phyloP scores from a whole-genome alignment of 1,284 basidiomycete genomes.

The Amylostereum areolatum region DNA sequence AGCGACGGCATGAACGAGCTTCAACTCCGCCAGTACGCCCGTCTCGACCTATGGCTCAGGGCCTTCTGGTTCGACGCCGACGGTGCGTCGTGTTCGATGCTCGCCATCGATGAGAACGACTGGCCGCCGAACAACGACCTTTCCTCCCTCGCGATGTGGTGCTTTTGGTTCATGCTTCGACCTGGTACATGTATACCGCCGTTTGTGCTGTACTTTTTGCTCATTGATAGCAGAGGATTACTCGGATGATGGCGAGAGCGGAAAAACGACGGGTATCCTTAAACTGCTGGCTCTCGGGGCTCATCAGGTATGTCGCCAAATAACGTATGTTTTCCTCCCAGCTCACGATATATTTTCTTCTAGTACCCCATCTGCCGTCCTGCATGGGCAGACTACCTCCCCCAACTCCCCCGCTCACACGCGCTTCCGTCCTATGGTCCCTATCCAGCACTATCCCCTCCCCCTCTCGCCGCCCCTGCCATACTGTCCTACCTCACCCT shows the following conservation, averaged over 20 bases:
- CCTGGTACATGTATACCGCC: conserved; percentile 38
- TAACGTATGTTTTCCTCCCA: conserved; percentile 3
- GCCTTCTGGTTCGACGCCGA: conserved; percentile 30
- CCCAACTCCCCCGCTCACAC: conserved; percentile 19
- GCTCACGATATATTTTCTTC: conserved; percentile 2
- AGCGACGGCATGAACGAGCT: conserved; percentile 45
- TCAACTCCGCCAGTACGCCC: conserved; percentile 35
- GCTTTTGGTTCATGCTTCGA: conserved; percentile 47
- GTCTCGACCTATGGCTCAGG: conserved; percentile 29
- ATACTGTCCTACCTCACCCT: conserved; percentile 63
- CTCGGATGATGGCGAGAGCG: too few species aligned
- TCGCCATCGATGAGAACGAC: conserved; percentile 19
- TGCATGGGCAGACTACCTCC: conserved; percentile 55
- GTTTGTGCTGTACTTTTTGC: too few species aligned
- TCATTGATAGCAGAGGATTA: too few species aligned
- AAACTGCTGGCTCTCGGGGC: conserved; percentile 63
- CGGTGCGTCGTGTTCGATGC: conserved; percentile 27
- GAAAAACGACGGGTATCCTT: conserved; percentile 27
- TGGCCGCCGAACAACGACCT: conserved; percentile 30
- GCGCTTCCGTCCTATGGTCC: conserved; percentile 25
- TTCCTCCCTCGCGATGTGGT: conserved; percentile 31
- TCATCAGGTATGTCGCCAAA: conserved; percentile 43
- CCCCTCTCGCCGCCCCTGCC: conserved; percentile 60
- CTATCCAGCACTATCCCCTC: conserved; percentile 46
- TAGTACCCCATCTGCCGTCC: conserved; percentile 56